phyloP scores from a whole-genome alignment of 805 yeast species.

The Metschnikowia koreensis region DNA sequence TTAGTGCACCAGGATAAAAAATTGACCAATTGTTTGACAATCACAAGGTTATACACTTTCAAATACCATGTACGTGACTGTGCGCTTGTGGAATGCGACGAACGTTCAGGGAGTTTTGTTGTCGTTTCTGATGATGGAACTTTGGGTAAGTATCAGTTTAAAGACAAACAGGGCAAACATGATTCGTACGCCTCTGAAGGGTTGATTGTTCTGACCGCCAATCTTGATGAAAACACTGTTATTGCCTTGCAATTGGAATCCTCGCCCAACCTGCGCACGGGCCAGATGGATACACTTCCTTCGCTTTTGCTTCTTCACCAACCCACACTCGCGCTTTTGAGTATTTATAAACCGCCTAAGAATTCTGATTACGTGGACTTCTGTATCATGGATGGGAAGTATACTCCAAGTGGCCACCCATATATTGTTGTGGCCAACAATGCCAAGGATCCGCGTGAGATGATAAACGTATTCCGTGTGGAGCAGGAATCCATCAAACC shows the following conservation, averaged over 20 bases:
- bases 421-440: conserved; percentile 10
- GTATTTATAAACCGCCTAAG: background rate
- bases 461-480: conserved; percentile 5
- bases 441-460: background rate
- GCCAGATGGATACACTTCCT: background rate
- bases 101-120: background rate
- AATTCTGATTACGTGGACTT: conserved; percentile 6
- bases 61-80: background rate
- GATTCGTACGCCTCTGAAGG: conserved; percentile 4
- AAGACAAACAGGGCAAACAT: background rate
- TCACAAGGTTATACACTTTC: conserved; percentile 3
- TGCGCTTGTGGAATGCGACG: background rate
- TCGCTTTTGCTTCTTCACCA: conserved; percentile 9
- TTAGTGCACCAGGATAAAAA: too few species aligned
- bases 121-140: conserved; percentile 9
- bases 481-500: conserved; percentile 1
- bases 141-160: background rate
- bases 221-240: background rate
- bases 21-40: background rate
- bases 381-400: conserved; percentile 1
- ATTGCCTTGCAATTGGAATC: conserved; percentile 7
- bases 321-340: conserved; percentile 4
- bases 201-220: conserved; percentile 6
- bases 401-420: background rate
- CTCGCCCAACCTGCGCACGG: conserved; percentile 1